These are phyloP conservation scores for Dalbergia cochinchinensis DNA, from an alignment of 306 rosid genomes.

Conservation along the genomic window DNA sequence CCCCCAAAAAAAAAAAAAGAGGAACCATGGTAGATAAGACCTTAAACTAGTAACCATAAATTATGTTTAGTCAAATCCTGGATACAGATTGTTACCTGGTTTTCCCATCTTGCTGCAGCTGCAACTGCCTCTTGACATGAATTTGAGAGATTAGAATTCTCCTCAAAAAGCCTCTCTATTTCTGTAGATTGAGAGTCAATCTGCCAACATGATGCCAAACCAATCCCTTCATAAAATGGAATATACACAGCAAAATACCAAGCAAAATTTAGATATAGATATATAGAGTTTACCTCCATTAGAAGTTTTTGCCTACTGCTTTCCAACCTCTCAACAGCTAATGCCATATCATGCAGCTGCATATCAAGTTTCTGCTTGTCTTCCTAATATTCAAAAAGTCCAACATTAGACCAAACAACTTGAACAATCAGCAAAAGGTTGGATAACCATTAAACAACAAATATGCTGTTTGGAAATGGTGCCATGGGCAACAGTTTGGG, in stretches of 20 bases:
- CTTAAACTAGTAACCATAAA: slow-evolving; percentile 33
- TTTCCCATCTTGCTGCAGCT: slow-evolving; percentile 78
- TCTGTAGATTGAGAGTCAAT: slow-evolving; percentile 91
- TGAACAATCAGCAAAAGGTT: slow-evolving; percentile 31
- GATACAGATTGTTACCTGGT: slow-evolving; percentile 65
- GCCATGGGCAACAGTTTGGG: slow-evolving; percentile 9
- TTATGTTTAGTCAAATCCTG: slow-evolving; percentile 29
- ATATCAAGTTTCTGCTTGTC: slow-evolving; percentile 88
- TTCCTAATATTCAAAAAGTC: slow-evolving; percentile 61
- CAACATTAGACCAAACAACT: slow-evolving; percentile 15
- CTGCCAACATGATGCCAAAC: slow-evolving; percentile 59
- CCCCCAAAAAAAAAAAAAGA: too few species aligned
- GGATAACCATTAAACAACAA: slow-evolving; percentile 41
- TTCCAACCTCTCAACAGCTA: slow-evolving; percentile 89
- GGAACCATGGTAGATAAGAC: slow-evolving; percentile 27
- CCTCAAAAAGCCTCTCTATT: slow-evolving; percentile 94
- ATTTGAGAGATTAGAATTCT: slow-evolving; percentile 75
- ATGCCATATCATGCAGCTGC: slow-evolving; percentile 94
- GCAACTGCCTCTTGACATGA: slow-evolving; percentile 71
- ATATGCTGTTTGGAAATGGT: slow-evolving; percentile 16
- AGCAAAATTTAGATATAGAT: not conserved
- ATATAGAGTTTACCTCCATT: slow-evolving; percentile 64
- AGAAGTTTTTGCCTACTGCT: slow-evolving; percentile 94
- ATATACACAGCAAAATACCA: slow-evolving; percentile 35
- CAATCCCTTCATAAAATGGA: slow-evolving; percentile 42